Percentiles rank a stretch among this genome's conserved stretches.
These are phyloP conservation scores for Acer yangbiense DNA, from an alignment of 345 rosid species.

Conservation along the genomic window DNA sequence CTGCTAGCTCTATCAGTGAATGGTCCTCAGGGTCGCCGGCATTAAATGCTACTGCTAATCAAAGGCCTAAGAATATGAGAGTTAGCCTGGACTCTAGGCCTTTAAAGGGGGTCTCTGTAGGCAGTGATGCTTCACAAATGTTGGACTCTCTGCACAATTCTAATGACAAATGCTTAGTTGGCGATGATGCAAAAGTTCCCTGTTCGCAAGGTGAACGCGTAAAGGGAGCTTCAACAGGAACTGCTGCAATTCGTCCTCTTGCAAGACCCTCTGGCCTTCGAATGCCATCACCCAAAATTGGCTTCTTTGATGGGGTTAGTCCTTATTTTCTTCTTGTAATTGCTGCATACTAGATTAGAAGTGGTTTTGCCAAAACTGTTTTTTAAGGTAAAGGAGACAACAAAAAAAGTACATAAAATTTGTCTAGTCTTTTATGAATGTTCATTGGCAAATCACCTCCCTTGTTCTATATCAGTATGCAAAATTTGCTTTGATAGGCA, in stretches of 20 bases:
- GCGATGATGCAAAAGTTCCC: constrained; percentile 31
- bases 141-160: constrained; percentile 33
- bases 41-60: constrained; percentile 56
- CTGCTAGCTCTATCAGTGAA: constrained; percentile 79
- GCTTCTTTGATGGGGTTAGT: constrained; percentile 96
- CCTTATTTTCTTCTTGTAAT: constrained; percentile 25
- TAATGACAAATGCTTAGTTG: constrained; percentile 33
- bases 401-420: background rate
- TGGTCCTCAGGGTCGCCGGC: constrained; percentile 65
- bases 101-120: constrained; percentile 22
- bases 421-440: background rate
- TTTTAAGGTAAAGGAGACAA: background rate
- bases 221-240: constrained; percentile 40
- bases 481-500: constrained; percentile 16
- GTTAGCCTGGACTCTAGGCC: constrained; percentile 47
- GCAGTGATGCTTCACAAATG: constrained; percentile 28
- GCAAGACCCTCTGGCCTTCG: constrained; percentile 84
- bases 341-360: constrained; percentile 5
- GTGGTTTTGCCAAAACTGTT: constrained; percentile 11
- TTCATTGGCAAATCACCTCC: constrained; percentile 11
- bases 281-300: constrained; percentile 92
- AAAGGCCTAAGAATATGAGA: constrained; percentile 43
- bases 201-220: constrained; percentile 26
- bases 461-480: constrained; percentile 1
- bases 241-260: constrained; percentile 34